Evolutionary conservation across 2,329 filamentous ascomycete genomes (phyloP).

Genomic region (Trichophaea hybrida): DNA sequence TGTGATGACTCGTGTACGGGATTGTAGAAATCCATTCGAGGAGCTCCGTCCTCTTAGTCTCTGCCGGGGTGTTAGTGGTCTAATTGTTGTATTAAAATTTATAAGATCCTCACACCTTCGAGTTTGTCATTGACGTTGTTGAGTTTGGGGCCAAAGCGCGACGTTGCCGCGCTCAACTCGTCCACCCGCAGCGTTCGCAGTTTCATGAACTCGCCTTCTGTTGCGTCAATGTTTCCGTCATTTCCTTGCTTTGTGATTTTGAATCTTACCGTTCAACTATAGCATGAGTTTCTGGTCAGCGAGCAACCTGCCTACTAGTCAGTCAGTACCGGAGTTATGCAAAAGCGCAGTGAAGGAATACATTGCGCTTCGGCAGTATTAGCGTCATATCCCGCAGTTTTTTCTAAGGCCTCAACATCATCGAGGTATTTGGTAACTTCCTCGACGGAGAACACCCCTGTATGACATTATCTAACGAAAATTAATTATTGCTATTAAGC

Average conservation of each 20-base stretch:
- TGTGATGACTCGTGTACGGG: no score
- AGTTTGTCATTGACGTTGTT: background rate
- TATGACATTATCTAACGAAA: background rate
- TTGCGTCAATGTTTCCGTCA: no score
- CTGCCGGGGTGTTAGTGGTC: background rate
- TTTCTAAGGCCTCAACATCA: background rate
- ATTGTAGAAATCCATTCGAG: constrained; percentile 3
- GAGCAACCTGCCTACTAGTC: background rate
- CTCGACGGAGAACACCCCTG: background rate
- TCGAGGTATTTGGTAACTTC: background rate
- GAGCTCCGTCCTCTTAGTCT: background rate
- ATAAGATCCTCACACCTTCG: background rate
- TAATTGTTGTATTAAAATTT: background rate
- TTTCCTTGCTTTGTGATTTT: no score
- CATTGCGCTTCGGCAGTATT: background rate
- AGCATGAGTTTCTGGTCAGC: background rate
- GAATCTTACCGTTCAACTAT: no score
- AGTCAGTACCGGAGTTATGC: background rate
- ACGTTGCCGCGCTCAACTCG: background rate
- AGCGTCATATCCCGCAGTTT: background rate
- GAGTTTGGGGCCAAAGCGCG: background rate
- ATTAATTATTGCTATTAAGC: background rate
- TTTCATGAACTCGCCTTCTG: background rate
- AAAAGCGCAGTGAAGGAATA: no score
- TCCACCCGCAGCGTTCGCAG: background rate